Evolutionary conservation across 2,329 filamentous ascomycete genomes (phyloP).

Genomic region (Helminthosporium solani): DNA sequence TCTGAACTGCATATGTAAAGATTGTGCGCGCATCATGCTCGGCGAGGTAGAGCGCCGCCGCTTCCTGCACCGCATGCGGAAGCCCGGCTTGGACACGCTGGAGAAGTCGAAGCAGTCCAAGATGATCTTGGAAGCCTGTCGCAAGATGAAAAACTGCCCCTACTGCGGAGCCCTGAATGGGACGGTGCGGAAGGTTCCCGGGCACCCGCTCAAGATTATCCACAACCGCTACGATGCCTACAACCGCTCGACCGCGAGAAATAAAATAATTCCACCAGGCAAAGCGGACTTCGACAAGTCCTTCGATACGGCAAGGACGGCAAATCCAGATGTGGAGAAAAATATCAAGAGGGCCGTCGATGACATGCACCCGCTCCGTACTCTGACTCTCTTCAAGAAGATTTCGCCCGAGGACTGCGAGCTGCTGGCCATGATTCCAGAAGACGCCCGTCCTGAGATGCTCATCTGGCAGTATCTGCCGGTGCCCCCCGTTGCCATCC

Average conservation of each 20-base stretch:
- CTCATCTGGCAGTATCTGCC: constrained; percentile 97
- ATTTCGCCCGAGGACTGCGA: constrained; percentile 86
- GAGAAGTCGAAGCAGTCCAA: constrained; percentile 82
- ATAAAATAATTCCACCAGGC: constrained; percentile 77
- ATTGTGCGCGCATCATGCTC: constrained; percentile 81
- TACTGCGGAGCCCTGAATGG: constrained; percentile 83
- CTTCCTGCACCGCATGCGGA: constrained; percentile 77
- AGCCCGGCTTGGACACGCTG: constrained; percentile 82
- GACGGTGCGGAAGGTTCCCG: constrained; percentile 83
- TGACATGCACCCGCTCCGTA: constrained; percentile 84
- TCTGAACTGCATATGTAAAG: constrained; percentile 92
- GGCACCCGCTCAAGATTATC: constrained; percentile 81
- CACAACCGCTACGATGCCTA: constrained; percentile 90
- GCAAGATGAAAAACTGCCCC: constrained; percentile 80
- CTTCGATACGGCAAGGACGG: constrained; percentile 74
- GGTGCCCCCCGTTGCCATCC: constrained; percentile 88
- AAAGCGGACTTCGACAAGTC: constrained; percentile 85
- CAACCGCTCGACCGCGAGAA: constrained; percentile 83
- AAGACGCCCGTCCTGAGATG: constrained; percentile 88
- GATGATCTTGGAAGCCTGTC: constrained; percentile 83
- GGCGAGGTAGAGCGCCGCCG: constrained; percentile 74
- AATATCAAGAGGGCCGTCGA: constrained; percentile 91
- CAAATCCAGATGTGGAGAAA: constrained; percentile 82
- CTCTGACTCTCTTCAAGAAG: constrained; percentile 87
- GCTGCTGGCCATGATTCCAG: constrained; percentile 81